Evolutionary conservation across 2,329 filamentous ascomycete genomes (phyloP).

Genomic region (Aureobasidium sp.): DNA sequence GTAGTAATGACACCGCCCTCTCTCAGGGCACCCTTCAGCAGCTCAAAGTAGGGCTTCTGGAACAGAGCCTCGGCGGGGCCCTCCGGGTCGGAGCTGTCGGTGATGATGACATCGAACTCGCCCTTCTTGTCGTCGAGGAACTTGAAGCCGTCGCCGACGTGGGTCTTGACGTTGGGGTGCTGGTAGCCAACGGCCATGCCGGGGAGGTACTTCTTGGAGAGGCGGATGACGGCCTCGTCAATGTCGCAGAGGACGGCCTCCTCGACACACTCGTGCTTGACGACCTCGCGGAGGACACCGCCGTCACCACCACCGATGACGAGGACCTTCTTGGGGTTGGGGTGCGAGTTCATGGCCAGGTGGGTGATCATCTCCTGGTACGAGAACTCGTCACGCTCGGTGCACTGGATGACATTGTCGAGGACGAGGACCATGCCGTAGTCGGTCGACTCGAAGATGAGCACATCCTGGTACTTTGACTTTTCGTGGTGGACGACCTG

Average conservation of each 20-base stretch:
- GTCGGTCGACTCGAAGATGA: conserved; percentile 97
- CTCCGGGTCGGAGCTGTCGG: conserved; percentile 94
- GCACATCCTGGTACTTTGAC: conserved; percentile 96
- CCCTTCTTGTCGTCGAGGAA: conserved; percentile 96
- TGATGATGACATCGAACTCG: conserved; percentile 98
- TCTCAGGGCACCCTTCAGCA: conserved; percentile 78
- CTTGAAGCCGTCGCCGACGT: conserved; percentile 97
- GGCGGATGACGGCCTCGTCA: conserved; percentile 95
- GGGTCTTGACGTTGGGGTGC: conserved; percentile 85
- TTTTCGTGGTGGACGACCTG: conserved; percentile 98
- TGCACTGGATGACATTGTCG: conserved; percentile 98
- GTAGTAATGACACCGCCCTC: conserved; percentile 98
- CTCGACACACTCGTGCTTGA: conserved; percentile 97
- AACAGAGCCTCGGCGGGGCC: conserved; percentile 93
- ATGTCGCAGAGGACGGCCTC: conserved; percentile 97
- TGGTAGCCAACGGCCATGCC: conserved; percentile 84
- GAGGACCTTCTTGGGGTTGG: conserved; percentile 94
- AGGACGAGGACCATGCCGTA: conserved; percentile 93
- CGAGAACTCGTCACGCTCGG: conserved; percentile 97
- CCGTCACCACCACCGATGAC: conserved; percentile 98
- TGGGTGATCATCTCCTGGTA: conserved; percentile 99
- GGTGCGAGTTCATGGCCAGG: conserved; percentile 96
- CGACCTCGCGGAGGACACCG: conserved; percentile 92
- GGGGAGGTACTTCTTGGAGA: conserved; percentile 96
- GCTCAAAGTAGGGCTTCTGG: conserved; percentile 97